Conservation (phyloP, 2,329 filamentous ascomycete genomes). For the Xylaria arbuscula region DNA sequence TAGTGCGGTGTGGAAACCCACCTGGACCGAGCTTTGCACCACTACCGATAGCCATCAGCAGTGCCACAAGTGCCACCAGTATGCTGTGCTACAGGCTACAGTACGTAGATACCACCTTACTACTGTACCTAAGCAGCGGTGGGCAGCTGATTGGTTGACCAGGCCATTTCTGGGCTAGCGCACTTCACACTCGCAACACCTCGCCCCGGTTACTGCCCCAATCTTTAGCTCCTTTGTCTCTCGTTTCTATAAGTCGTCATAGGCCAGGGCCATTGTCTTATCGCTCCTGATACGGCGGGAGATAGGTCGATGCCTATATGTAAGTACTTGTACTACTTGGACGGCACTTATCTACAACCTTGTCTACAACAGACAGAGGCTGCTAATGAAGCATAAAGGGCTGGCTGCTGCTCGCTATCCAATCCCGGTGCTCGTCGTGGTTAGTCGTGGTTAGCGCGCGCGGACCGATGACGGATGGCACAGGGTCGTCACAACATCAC, state of each 20-base stretch:
- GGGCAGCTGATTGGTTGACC: background rate
- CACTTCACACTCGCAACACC: background rate
- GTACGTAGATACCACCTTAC: background rate
- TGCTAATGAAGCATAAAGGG: constrained; percentile 4
- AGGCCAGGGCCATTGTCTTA: constrained; percentile 39
- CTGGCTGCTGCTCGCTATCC: constrained; percentile 29
- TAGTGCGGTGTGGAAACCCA: constrained; percentile 18
- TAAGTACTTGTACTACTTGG: background rate
- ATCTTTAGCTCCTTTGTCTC: constrained; percentile 9
- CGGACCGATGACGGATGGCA: constrained; percentile 50
- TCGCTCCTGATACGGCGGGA: constrained; percentile 28
- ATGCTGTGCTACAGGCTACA: background rate
- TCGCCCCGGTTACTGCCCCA: constrained; percentile 2
- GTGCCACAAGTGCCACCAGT: background rate
- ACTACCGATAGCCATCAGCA: background rate
- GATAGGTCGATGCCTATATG: constrained; percentile 5
- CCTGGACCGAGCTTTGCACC: background rate
- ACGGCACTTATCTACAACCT: constrained; percentile 9
- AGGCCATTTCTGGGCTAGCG: background rate
- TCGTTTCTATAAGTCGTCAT: constrained; percentile 43
- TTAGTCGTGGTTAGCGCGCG: constrained; percentile 40
- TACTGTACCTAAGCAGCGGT: too few relatives aligned
- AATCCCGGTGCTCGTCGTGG: constrained; percentile 32
- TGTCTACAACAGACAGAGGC: background rate
- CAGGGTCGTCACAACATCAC: constrained; percentile 46